Base-by-base conservation (phyloP, 305 asterid genomes). In the Fraxinus ornus region DNA sequence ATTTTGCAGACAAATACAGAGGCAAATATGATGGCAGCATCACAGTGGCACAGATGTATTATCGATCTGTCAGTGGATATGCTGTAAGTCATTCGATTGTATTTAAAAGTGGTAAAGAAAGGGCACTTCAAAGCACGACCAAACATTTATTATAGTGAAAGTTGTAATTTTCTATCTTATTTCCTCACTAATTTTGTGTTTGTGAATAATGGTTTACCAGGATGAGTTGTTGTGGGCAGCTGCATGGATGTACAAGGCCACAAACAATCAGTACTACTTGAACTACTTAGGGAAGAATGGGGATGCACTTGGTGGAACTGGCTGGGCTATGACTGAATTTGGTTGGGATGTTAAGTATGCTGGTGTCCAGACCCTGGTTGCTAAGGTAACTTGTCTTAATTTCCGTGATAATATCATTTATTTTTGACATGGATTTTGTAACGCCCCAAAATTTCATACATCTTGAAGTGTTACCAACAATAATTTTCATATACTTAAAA, bases 271-370 rank as follows among this genome's bases (percentile, higher is more conserved):
- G 30, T 89, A 86, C 88, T 97, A 95, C 89, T 88, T 95, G 92
- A 82, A 92, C 82, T 97, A 97, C 88, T 86, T 97, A 5, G 99
- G 93, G n/a, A 91, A 84, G 73, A 95, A 97, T 81, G 99, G 95
- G 3, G 91, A 97, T 79, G 86, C 97, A 3, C 97, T 94, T 70
- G 99, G 99, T 36, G 99, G 98, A 52, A 97, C 99, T 73, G 98
- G 93, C 30, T 94, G 99, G 99, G 91, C 93, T 77, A 97, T 97
- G 98, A 91, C 97, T 52, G 99, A 97, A 82, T 97, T 97, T 75
- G 97, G 99, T 0, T 97, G 99, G 99, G 99, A 97, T 80, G 99
- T 97, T 7, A 97, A 94, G 80, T 97, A 97, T 80, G 95, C 99
- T 24, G 99, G 99, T 81, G 99, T 92, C 49, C 99, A 97, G 80